Evolutionary conservation across 75 land plant genomes (phyloP), one percentile per base, ranked within the genome.

Genomic region (Selaginella tamariscina): DNA sequence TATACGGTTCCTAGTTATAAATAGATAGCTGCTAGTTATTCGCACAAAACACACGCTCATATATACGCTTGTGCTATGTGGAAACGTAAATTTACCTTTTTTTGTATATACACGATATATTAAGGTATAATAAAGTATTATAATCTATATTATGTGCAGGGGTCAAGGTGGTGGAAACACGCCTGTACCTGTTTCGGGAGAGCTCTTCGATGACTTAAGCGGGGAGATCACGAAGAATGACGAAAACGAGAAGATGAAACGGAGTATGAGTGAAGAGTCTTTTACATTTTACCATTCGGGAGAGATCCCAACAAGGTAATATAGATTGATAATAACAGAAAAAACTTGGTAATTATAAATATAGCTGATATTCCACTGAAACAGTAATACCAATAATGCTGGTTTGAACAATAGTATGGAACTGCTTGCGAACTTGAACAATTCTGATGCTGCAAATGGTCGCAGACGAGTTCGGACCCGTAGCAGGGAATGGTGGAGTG

Each of bases 181-280:
- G n/a, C n/a, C n/a, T n/a, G n/a, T n/a, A n/a, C n/a, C n/a, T n/a
- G n/a, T n/a, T n/a, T n/a, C n/a, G n/a, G n/a, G n/a, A n/a, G n/a
- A n/a, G n/a, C n/a, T n/a, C n/a, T n/a, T n/a, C n/a, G 74, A 44
- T 13, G 62, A 65, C 29, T 64, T 65, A 30, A 57, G 65, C 65
- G 69, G 64, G 28, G 69, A 57, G 28, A 23, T 32, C 15, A 33
- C 57, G 62, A 72, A 67, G 63, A 85, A 66, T 29, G 77, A 77
- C 15, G 67, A 76, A 15, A 30, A 65, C 1, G 56, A 64, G 18
- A 68, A 20, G 57, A 80, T 31, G 62, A 5, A n/a, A n/a, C 8
- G 26, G 62, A 59, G 62, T n/a, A 21, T 59, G 26, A 59, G 62
- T 59, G 62, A 59, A n/a, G 62, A 59, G 21, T 59, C 62, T 2